Percentiles rank a stretch among this genome's conserved stretches.
These are phyloP conservation scores for Colletotrichum sp. DNA, from an alignment of 2,329 filamentous ascomycete genomes.

Conservation along the genomic window DNA sequence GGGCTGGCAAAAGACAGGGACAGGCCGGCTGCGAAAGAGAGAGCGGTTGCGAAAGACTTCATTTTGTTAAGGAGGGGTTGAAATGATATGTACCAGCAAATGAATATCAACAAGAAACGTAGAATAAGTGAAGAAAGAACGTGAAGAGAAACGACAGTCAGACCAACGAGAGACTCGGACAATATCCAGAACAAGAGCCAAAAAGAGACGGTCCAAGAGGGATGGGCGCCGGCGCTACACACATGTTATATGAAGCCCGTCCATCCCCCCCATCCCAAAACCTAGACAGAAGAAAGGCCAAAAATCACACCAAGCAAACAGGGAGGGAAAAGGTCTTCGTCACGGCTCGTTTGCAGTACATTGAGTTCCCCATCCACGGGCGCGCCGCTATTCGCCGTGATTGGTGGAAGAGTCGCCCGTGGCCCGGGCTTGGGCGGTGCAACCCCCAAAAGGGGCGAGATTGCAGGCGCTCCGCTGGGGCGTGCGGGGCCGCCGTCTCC, in stretches of 20 bases:
- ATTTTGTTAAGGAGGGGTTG: background rate
- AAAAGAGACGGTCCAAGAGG: background rate
- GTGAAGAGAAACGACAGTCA: background rate
- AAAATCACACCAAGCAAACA: background rate
- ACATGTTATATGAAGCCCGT: background rate
- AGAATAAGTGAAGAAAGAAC: background rate
- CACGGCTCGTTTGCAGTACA: conserved; percentile 15
- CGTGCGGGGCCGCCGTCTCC: background rate
- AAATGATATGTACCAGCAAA: background rate
- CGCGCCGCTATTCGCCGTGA: background rate
- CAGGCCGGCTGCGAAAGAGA: conserved; percentile 11
- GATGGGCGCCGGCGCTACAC: background rate
- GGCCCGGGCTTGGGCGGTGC: background rate
- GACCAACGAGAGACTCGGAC: background rate
- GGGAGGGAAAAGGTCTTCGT: background rate
- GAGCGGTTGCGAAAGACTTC: conserved; percentile 2
- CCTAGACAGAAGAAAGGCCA: background rate
- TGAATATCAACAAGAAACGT: background rate
- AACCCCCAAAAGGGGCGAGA: conserved; percentile 4
- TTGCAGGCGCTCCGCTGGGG: conserved; percentile 8
- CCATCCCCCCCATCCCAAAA: background rate
- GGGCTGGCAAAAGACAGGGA: conserved; percentile 12
- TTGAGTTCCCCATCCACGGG: background rate
- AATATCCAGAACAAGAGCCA: background rate
- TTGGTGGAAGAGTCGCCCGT: conserved; percentile 6